Evolutionary conservation across 1,284 basidiomycete species (phyloP).

Genomic region (Exobasidium cylindrosporum): DNA sequence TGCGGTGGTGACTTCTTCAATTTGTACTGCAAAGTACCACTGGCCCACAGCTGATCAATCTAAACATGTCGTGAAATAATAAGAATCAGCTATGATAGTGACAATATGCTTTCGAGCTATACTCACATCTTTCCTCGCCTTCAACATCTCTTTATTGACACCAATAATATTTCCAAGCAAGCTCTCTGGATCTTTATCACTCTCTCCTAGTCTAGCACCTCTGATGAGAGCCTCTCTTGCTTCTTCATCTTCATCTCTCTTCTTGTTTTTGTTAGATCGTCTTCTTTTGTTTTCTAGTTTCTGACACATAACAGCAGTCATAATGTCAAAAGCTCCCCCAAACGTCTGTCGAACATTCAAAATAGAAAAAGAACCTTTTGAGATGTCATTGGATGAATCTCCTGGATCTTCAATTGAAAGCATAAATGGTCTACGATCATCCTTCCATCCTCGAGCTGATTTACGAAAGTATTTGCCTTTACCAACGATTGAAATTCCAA

Average conservation of each 20-base stretch:
- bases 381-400: conserved; percentile 86
- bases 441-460: conserved; percentile 39
- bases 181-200: conserved; percentile 62
- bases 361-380: conserved; percentile 80
- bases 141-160: conserved; percentile 73
- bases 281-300: conserved; percentile 22
- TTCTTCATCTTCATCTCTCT: conserved; percentile 27
- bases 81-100: too few species aligned
- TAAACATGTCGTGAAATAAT: too few species aligned
- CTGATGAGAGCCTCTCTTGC: conserved; percentile 31
- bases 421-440: conserved; percentile 61
- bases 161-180: conserved; percentile 77
- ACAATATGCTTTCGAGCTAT: too few species aligned
- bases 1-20: conserved; percentile 59
- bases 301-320: conserved; percentile 62
- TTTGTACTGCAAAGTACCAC: conserved; percentile 64
- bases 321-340: conserved; percentile 79
- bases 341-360: conserved; percentile 76
- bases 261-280: background rate
- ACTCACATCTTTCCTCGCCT: conserved; percentile 58
- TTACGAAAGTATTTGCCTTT: conserved; percentile 73
- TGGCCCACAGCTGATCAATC: conserved; percentile 69
- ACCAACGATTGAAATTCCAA: conserved; percentile 73
- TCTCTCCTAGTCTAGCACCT: conserved; percentile 15
- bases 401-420: conserved; percentile 94